phyloP scores from a whole-genome alignment of 495 filamentous ascomycete genomes.

The Zalerion maritima region DNA sequence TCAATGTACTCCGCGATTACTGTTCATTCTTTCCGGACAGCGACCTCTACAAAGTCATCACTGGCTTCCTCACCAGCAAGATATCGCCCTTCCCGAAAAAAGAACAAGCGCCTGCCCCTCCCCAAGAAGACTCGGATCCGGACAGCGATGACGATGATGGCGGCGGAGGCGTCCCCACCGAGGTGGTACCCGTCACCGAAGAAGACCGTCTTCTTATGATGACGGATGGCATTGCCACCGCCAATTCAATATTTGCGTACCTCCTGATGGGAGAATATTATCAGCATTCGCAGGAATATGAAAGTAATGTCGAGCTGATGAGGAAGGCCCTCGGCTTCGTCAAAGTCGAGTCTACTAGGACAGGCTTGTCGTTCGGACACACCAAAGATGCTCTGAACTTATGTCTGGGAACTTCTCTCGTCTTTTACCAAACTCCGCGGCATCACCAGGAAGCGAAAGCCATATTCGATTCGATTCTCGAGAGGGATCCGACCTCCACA shows the following conservation, averaged over 20 bases:
- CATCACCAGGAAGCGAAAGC: slow-evolving; percentile 74
- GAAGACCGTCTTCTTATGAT: slow-evolving; percentile 69
- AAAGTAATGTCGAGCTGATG: slow-evolving; percentile 63
- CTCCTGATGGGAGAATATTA: slow-evolving; percentile 77
- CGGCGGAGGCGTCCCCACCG: slow-evolving; percentile 32
- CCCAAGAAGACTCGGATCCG: slow-evolving; percentile 15
- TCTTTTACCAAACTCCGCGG: slow-evolving; percentile 77
- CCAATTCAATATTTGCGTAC: slow-evolving; percentile 69
- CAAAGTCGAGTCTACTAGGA: slow-evolving; percentile 42
- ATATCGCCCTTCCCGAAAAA: slow-evolving; percentile 64
- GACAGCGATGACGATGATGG: slow-evolving; percentile 37
- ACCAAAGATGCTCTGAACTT: slow-evolving; percentile 59
- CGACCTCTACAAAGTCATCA: slow-evolving; percentile 65
- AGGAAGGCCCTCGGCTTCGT: slow-evolving; percentile 52
- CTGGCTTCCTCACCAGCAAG: slow-evolving; percentile 66
- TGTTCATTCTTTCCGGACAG: slow-evolving; percentile 70
- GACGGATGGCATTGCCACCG: slow-evolving; percentile 62
- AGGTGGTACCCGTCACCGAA: slow-evolving; percentile 36
- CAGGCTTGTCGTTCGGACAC: slow-evolving; percentile 50
- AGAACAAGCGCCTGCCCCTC: slow-evolving; percentile 7
- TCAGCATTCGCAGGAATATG: slow-evolving; percentile 71
- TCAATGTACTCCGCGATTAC: slow-evolving; percentile 59
- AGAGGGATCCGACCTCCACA: slow-evolving; percentile 55
- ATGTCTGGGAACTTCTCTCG: slow-evolving; percentile 64
- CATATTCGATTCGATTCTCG: slow-evolving; percentile 67